Percentiles rank a stretch among this genome's conserved stretches.
phyloP scores from a whole-genome alignment of 78 protist genomes.

The Guillardia theta region DNA sequence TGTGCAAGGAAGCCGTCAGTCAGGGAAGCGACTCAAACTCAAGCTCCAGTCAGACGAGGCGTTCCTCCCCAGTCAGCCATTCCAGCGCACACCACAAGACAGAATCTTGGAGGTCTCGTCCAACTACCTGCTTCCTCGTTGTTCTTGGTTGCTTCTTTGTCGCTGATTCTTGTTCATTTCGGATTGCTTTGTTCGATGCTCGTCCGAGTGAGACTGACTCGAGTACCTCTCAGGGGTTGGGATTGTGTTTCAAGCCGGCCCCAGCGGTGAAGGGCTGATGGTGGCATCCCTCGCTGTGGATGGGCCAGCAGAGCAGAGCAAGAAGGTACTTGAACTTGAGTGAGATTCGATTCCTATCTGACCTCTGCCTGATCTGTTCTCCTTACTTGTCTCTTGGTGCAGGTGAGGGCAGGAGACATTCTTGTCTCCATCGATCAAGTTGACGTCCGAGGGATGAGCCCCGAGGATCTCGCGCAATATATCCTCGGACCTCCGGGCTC shows the following conservation, averaged over 20 bases:
- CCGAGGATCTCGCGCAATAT: neutral
- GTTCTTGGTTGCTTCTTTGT: too few relatives aligned
- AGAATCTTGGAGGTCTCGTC: too few relatives aligned
- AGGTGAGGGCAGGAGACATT: neutral
- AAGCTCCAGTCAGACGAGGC: neutral
- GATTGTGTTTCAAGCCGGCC: neutral
- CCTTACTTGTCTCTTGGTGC: neutral
- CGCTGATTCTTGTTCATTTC: too few relatives aligned
- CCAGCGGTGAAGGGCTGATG: neutral
- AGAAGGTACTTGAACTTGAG: neutral
- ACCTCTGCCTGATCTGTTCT: neutral
- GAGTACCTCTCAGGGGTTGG: neutral
- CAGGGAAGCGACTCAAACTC: neutral
- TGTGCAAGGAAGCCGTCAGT: neutral
- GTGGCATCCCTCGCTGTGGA: neutral
- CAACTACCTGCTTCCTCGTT: too few relatives aligned
- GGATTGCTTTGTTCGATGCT: too few relatives aligned
- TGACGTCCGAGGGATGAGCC: neutral
- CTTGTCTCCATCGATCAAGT: neutral
- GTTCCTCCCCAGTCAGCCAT: neutral
- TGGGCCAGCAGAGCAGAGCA: neutral
- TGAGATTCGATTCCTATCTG: neutral
- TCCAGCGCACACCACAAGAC: neutral
- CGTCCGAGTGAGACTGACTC: too few relatives aligned
- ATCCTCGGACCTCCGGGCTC: conserved; percentile 5